Evolutionary conservation across 169 alveolate species (phyloP), one percentile per base, ranked within the genome.

Genomic region (Eimeria tenella): DNA sequence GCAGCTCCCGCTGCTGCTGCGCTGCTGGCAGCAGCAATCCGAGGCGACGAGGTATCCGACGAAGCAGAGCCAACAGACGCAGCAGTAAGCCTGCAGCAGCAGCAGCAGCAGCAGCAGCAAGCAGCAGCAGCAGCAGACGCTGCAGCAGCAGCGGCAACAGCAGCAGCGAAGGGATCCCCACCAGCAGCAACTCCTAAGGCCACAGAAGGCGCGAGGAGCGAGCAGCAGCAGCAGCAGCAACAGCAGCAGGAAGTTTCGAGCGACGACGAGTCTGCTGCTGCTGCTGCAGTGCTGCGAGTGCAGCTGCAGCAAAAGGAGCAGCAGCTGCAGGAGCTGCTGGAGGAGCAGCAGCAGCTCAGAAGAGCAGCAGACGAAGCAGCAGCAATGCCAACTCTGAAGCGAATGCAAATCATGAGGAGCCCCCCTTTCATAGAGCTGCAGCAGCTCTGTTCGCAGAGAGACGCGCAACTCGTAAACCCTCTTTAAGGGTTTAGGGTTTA

Each of bases 1-100:
- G 84, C 58, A n/a, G 58, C 84, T 42, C 84, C 84, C 25, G 84
- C 84, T 42, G 84, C 84, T 31, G 84, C 84, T 74, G 84, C 84
- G 5, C 23, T 74, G 31, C 60, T 74, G 15, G 42, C 58, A 10
- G 84, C 84, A 74, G 84, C 84, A 31, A 74, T 74, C 17, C 19
- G 60, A 49, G 84, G 84, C 62, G 84, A 74, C 6, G 84, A 74
- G 84, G 25, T 74, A 0, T 50, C 63, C n/a, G 84, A 74, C 11
- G 84, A 74, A 25, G 62, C 7, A 5, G 55, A 31, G 52, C 55
- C 84, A 5, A 42, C 60, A 42, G 84, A 74, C 23, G 21, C 84
- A 42, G 84, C 84, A 74, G 84, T 60, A 74, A 74, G 63, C 68
- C 21, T 3, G 68, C 68, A 58, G 68, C 68, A 58, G 68, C 68